Evolutionary conservation across 2,329 filamentous ascomycete genomes (phyloP), one percentile per base, ranked within the genome.

Genomic region (Coniochaeta hoffmannii): DNA sequence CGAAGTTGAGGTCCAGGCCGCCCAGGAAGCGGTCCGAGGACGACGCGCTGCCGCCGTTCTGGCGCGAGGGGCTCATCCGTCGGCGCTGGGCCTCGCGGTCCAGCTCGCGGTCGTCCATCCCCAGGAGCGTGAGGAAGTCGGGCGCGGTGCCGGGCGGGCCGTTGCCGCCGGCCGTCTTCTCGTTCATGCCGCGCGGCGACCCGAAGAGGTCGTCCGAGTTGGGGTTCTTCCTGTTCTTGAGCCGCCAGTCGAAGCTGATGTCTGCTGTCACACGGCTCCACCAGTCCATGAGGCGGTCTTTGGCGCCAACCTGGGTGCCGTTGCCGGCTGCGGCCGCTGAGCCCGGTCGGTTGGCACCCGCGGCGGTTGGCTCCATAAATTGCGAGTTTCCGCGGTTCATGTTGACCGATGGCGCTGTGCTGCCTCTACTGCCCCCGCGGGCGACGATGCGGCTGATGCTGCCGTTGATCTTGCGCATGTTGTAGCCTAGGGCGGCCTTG

Each of bases 381-480:
- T 82, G 80, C 9, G 80, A 80, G 60, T 77, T 79, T 7, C 78
- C 76, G 50, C 77, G 70, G 64, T 82, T 74, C 59, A 81, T 70
- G 56, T 81, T 75, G 30, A 81, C 73, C 50, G 69, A 72, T 2
- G 73, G 68, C 9, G 66, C 64, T 15, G 64, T 69, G 50, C 67
- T 69, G 28, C 65, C 68, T 28, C 41, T 46, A 49, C 67, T 69
- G 28, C 65, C 68, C 19, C 41, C 24, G 55, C 69, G 67, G 49
- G 62, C 57, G 50, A 70, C 58, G 44, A 71, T 54, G 24, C 62
- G 60, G 50, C 64, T 64, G 31, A 76, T 59, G 4, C 68, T 66
- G 17, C 67, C 70, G 10, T 69, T 68, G 28, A 77, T 58, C 28
- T 64, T 66, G 38, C 61, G 62, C n/a, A 69, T 58, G 54, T 68